These are phyloP conservation scores for Pouteria glomerata DNA, from an alignment of 148 eudicot genomes.

Conservation along the genomic window DNA sequence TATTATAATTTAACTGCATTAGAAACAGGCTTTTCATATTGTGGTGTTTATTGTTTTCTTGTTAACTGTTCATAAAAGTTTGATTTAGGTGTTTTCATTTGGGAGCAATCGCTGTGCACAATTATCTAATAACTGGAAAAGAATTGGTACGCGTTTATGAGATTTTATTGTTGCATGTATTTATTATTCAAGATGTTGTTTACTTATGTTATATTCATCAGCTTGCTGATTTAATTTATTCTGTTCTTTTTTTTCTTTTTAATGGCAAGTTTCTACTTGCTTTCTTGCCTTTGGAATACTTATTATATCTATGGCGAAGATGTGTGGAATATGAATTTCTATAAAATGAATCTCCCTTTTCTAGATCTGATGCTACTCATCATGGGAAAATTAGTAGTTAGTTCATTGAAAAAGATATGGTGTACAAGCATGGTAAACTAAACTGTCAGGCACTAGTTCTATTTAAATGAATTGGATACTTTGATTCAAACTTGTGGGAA, in stretches of 20 bases:
- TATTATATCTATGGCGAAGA: too few relatives aligned
- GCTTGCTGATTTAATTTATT: background rate
- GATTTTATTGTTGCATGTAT: background rate
- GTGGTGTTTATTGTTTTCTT: slow-evolving; percentile 7
- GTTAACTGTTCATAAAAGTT: background rate
- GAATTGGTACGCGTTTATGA: slow-evolving; percentile 49
- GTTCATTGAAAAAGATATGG: too few relatives aligned
- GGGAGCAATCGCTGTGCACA: slow-evolving; percentile 68
- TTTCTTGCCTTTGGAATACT: background rate
- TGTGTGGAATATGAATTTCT: too few relatives aligned
- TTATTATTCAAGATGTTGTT: background rate
- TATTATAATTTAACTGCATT: too few relatives aligned
- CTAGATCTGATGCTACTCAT: too few relatives aligned
- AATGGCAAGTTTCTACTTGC: background rate
- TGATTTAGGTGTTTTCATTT: slow-evolving; percentile 56
- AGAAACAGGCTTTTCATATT: background rate
- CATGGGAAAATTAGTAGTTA: too few relatives aligned
- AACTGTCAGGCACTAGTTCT: too few relatives aligned
- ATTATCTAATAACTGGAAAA: slow-evolving; percentile 59
- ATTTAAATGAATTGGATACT: too few relatives aligned
- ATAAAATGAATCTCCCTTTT: too few relatives aligned
- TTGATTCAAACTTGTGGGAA: too few relatives aligned
- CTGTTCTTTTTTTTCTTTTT: background rate
- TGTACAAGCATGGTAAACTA: too few relatives aligned
- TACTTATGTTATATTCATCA: background rate